These are phyloP conservation scores for Alternaria consortialis DNA, from an alignment of 2,329 filamentous ascomycete species.

Conservation along the genomic window DNA sequence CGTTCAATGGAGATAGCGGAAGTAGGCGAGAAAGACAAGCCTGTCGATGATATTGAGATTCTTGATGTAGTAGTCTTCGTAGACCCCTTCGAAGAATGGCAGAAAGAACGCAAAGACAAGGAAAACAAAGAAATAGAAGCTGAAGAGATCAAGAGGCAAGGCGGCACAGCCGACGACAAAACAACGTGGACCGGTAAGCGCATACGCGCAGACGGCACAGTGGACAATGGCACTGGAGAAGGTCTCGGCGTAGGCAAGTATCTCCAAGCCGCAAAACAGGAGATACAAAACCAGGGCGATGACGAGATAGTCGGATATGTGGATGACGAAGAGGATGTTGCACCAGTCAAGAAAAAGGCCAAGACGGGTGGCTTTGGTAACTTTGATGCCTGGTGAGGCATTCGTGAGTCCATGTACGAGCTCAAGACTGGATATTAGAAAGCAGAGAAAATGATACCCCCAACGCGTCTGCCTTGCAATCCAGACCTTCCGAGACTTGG, in stretches of 20 bases:
- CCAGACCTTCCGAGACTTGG: not conserved
- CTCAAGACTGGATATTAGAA: not conserved
- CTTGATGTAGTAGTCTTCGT: slow-evolving; percentile 85
- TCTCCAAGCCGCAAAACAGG: slow-evolving; percentile 67
- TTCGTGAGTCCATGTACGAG: not conserved
- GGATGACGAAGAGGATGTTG: slow-evolving; percentile 69
- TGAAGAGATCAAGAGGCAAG: slow-evolving; percentile 69
- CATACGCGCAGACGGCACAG: slow-evolving; percentile 72
- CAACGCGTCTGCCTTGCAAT: not conserved
- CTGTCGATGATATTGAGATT: slow-evolving; percentile 80
- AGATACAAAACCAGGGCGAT: slow-evolving; percentile 49
- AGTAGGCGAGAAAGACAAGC: slow-evolving; percentile 77
- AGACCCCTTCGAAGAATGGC: slow-evolving; percentile 94
- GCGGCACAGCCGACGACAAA: slow-evolving; percentile 84
- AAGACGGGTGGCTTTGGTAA: slow-evolving; percentile 87
- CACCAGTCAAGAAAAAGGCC: slow-evolving; percentile 79
- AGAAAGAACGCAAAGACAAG: slow-evolving; percentile 67
- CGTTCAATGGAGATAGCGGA: slow-evolving; percentile 79
- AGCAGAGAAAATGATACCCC: not conserved
- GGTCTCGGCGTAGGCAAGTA: slow-evolving; percentile 78
- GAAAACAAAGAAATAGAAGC: slow-evolving; percentile 70
- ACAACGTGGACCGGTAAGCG: slow-evolving; percentile 97
- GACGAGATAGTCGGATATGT: slow-evolving; percentile 70
- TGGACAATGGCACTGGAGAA: slow-evolving; percentile 64
- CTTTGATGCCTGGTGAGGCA: slow-evolving; percentile 82